Base-by-base conservation (phyloP, 2,329 filamentous ascomycete genomes). In the Trichophyton verrucosum region DNA sequence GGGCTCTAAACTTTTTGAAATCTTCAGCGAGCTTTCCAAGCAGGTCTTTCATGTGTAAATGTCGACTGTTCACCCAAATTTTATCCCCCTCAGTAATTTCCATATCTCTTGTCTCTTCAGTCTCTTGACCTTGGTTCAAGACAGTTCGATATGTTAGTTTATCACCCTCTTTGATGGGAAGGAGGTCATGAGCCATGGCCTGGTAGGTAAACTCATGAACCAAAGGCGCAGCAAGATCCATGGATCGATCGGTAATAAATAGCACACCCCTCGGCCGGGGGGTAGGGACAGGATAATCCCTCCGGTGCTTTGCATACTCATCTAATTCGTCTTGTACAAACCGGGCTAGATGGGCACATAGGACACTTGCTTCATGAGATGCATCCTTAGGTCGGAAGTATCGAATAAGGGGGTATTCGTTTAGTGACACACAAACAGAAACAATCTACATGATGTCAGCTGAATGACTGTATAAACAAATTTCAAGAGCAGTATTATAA, bases 141-240 rank as follows among this genome's bases (percentile, higher is more conserved):
- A 82, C 78, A 59, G 91, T 91, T 66, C 86, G 86, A 71, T 91
- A 99, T 0, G 87, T 90, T 8, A 95, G 82, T 72, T 94, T 96
- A 65, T 96, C 91, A 24, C 83, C 86, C 60, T 97, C 94, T 68
- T 88, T 86, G 69, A 99, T 90, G 0, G 88, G 87, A 33, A 99
- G 77, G 7, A 99, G 78, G 71, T 99, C 94, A 73, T 96, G 89
- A 2, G 90, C 92, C 92, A 99, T 97, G 58, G 94, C 91, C 74
- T 99, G 94, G 72, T 97, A 99, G 11, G 94, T 96, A 71, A 99
- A 96, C 69, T 99, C 94, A 74, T 99, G 94, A 3, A 97, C 71
- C 9, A 97, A 76, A 0, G 94, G 94, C 0, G 92, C 86, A 76
- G 87, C 84, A 2, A 96, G 75, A 72, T 99, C 94, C 87, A 99